phyloP scores from a whole-genome alignment of 805 yeast genomes.

The Candida taoyuanica region DNA sequence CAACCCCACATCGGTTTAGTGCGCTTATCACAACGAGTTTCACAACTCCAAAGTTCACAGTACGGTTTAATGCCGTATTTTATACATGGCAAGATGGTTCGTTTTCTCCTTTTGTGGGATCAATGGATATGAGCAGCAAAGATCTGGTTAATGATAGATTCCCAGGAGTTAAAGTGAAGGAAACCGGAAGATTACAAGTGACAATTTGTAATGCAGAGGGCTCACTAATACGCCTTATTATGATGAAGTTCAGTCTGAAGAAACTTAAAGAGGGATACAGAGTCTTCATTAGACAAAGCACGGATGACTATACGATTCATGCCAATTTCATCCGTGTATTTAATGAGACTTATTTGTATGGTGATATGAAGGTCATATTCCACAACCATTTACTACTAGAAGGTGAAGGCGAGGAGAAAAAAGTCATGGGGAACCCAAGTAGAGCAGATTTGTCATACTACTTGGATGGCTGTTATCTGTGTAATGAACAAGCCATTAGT shows the following conservation, averaged over 20 bases:
- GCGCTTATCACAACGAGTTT: conserved; percentile 20
- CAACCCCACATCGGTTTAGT: conserved; percentile 25
- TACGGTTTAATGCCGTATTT: conserved; percentile 27
- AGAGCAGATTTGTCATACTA: conserved; percentile 23
- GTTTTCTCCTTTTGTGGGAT: conserved; percentile 31
- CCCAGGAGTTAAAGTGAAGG: conserved; percentile 24
- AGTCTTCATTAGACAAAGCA: conserved; percentile 24
- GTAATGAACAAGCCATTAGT: conserved; percentile 5
- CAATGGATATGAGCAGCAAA: conserved; percentile 24
- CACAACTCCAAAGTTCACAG: conserved; percentile 2
- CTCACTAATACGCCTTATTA: conserved; percentile 23
- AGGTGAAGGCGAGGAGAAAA: conserved; percentile 16
- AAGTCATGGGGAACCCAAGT: conserved; percentile 22
- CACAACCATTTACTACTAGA: conserved; percentile 16
- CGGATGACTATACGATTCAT: conserved; percentile 21
- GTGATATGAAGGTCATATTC: conserved; percentile 29
- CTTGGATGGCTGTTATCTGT: conserved; percentile 8
- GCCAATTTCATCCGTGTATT: conserved; percentile 24
- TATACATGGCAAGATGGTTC: conserved; percentile 19
- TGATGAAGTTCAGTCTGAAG: conserved; percentile 27
- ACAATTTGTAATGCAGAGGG: conserved; percentile 29
- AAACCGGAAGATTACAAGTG: conserved; percentile 28
- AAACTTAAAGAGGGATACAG: conserved; percentile 24
- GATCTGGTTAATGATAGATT: conserved; percentile 6
- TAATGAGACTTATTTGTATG: conserved; percentile 27